Evolutionary conservation across 78 protist species (phyloP), one percentile per base, ranked within the genome.

Genomic region (Dictyostelium purpureum): DNA sequence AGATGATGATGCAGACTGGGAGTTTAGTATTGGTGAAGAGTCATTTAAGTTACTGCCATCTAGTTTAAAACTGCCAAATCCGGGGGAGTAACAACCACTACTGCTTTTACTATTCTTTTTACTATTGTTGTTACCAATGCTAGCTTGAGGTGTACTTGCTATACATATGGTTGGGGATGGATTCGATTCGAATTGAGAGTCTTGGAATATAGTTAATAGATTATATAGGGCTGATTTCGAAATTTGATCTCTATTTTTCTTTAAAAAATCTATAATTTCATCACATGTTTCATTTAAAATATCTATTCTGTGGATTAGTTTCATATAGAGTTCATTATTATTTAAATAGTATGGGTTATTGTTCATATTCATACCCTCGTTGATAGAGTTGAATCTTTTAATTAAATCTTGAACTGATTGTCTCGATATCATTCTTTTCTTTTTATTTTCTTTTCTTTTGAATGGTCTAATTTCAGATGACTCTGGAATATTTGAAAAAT

Each of bases 271-370:
- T 4, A 79, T 28, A 0, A 79, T 65, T 45, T 65, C 63, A 65
- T 79, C 88, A 79, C 88, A 79, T 5, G 76, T 42, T 31, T 21
- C 33, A 65, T 79, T 79, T 26, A 79, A 37, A 11, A 31, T 10
- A 79, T 79, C 88, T 5, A 79, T 49, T 65, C 88, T 59, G 2
- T 79, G 37, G 14, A 79, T 79, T 65, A 79, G 33, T 28, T 65
- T 67, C 35, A 35, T 19, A 47, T 79, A 79, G 4, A 71, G 21
- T 26, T 26, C 45, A 71, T 71, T 43, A 43, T 71, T 71, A 43
- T 26, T 37, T 26, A 43, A 71, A 33, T 79, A 79, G 31, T n/a
- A 24, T 16, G 42, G 38, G 43, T 71, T 43, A 43, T 45, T 71
- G 4, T 19, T 37, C 19, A 18, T 35, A n/a, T 43, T 43, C 21